Evolutionary conservation across 1,284 basidiomycete species (phyloP), one percentile per base, ranked within the genome.

Genomic region (Hypsizygus ulmarius): DNA sequence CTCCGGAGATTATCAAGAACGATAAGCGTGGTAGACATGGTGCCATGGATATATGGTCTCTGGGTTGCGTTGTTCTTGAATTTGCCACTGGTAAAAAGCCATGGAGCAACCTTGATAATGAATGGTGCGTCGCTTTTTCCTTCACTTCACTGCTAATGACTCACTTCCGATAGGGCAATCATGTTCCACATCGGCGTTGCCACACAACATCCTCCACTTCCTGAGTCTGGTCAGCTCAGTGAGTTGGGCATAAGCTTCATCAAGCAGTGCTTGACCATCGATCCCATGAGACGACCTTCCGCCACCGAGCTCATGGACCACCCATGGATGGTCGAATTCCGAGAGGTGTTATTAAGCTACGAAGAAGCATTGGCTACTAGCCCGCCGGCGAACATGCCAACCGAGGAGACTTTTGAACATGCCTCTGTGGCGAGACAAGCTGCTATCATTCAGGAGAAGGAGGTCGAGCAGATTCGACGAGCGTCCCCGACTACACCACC

Each of bases 181-280:
- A 97, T 97, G 95, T 98, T 97, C 78, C 95, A 97, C 65, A 97
- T 97, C 43, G 95, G 96, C 43, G 93, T 98, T 49, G 93, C 96
- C 1, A 96, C 93, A 5, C 91, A 99, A 62, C 93, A 97, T 62
- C 97, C 97, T 6, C 95, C 94, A 2, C 72, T 99, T 10, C 97
- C 97, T 1, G 94, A 97, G 53, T 81, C 90, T 3, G 82, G 83
- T 43, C 93, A 99, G 68, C 81, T 99, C 33, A 90, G 91, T 59
- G 85, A 88, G 34, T 66, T 89, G 39, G 97, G 97, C 21, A 96
- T 98, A 63, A 87, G 88, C 65, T 99, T 99, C 66, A 93, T 98
- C 66, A 86, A 91, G 49, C 83, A 87, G 60, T 98, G 96, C 66
- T 72, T 99, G 28, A 92, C 81, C 8, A 90, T 99, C 49, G 93